Conservation (phyloP, 2,329 filamentous ascomycete genomes). For the Teratosphaeriaceae sp. region DNA sequence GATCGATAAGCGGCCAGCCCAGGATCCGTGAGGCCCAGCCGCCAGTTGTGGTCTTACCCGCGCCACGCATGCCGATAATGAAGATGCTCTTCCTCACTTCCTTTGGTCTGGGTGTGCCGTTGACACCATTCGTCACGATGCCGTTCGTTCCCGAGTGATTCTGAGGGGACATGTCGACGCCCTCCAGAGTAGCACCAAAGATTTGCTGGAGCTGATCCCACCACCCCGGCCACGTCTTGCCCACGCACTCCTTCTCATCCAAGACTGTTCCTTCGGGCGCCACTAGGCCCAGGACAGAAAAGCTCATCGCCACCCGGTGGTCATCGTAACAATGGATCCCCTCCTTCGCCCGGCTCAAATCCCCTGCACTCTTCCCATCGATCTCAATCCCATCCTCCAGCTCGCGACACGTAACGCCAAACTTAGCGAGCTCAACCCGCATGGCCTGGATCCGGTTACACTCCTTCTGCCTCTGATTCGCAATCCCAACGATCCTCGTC, state of each 20-base stretch:
- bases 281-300: slow-evolving; percentile 76
- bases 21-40: slow-evolving; percentile 74
- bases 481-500: slow-evolving; percentile 87
- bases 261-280: slow-evolving; percentile 68
- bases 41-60: slow-evolving; percentile 91
- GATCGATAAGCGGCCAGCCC: slow-evolving; percentile 71
- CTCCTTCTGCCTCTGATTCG: slow-evolving; percentile 96
- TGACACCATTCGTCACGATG: slow-evolving; percentile 25
- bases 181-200: slow-evolving; percentile 71
- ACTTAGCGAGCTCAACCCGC: slow-evolving; percentile 90
- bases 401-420: slow-evolving; percentile 78
- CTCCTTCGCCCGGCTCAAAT: slow-evolving; percentile 46
- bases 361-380: slow-evolving; percentile 37
- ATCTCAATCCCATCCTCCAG: slow-evolving; percentile 90
- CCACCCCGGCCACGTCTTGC: slow-evolving; percentile 98
- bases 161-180: slow-evolving; percentile 51
- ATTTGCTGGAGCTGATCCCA: slow-evolving; percentile 81
- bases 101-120: slow-evolving; percentile 16
- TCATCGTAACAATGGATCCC: slow-evolving; percentile 93
- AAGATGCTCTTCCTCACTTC: slow-evolving; percentile 64
- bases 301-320: slow-evolving; percentile 97
- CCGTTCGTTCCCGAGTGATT: background rate
- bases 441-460: slow-evolving; percentile 96
- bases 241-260: slow-evolving; percentile 84
- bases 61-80: slow-evolving; percentile 95